Base-by-base conservation (phyloP, 306 rosid genomes). In the Gastrolobium villosum region DNA sequence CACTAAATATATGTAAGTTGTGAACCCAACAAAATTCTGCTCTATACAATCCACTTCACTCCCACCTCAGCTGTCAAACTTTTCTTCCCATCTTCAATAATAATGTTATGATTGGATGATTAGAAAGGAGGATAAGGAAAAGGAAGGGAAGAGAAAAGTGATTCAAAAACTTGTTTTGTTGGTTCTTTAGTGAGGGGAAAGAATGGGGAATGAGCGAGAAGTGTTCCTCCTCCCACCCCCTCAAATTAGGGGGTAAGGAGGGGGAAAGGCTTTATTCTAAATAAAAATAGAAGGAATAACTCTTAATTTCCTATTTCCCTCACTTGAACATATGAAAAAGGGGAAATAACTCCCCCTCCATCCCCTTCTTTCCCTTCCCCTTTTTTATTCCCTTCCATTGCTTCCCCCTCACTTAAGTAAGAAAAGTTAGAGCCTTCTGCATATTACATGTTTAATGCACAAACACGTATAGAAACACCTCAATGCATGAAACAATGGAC, bases 11-110 rank as follows among this genome's bases (percentile, higher is more conserved):
- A 10, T 6, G 60, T 15, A 26, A 4, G 52, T 39, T 15, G 35
- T 45, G 66, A 20, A 46, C 26, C 10, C 50, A 34, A 77, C 43
- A 61, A 41, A 9, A 8, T 36, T 49, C 48, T 9, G 2, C 39
- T 63, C 52, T 36, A 49, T 53, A 44, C 43, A 37, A 11, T 15
- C 64, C 60, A 74, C 32, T 63, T 75, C 37, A 52, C 34, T 15
- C 32, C 41, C 68, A 61, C 45, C 72, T 2, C 20, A 49, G 36
- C 20, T 72, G 54, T 64, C 50, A 64, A 10, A 61, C 31, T 71
- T 71, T 13, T 65, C 63, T 65, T 36, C 44, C 20, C 59, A 40
- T 41, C 14, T 80, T 11, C 45, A 14, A 2, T 52, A 14, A 2
- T 52, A 10, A 7, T 69, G 46, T 34, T 9, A 37, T 4, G 7